These are phyloP conservation scores for Epichloe hybrida DNA, from an alignment of 2,329 filamentous ascomycete species.

Conservation along the genomic window DNA sequence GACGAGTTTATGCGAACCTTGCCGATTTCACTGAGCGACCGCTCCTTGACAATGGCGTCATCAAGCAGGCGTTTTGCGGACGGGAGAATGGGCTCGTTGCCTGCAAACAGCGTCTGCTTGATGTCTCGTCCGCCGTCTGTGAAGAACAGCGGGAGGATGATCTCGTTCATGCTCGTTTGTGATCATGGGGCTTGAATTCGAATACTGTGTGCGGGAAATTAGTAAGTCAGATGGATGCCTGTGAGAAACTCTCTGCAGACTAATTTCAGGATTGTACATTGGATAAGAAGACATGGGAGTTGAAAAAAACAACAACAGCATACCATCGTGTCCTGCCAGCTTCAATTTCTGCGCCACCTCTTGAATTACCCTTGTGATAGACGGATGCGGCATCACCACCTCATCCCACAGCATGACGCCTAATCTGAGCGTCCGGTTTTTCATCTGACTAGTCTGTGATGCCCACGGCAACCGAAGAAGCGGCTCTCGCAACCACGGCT, in stretches of 20 bases:
- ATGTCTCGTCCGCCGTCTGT: slow-evolving; percentile 45
- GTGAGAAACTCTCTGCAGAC: no score
- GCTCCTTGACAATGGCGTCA: slow-evolving; percentile 41
- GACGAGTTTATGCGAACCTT: slow-evolving; percentile 12
- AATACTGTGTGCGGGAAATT: neutral
- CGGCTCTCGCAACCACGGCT: slow-evolving; percentile 22
- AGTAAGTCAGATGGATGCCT: neutral
- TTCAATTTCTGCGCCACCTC: slow-evolving; percentile 37
- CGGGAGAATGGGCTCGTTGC: slow-evolving; percentile 44
- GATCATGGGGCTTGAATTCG: slow-evolving; percentile 5
- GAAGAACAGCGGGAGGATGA: slow-evolving; percentile 36
- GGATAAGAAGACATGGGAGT: no score
- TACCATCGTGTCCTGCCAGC: slow-evolving; percentile 35
- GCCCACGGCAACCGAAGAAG: slow-evolving; percentile 14
- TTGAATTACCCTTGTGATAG: slow-evolving; percentile 40
- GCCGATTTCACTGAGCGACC: slow-evolving; percentile 28
- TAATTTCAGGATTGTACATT: no score
- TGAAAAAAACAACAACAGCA: no score
- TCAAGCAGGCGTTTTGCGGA: slow-evolving; percentile 28
- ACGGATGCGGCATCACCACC: slow-evolving; percentile 46
- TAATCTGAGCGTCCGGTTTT: slow-evolving; percentile 13
- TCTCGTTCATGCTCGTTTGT: slow-evolving; percentile 17
- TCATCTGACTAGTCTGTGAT: slow-evolving; percentile 1
- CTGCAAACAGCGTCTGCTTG: slow-evolving; percentile 32
- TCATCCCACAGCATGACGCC: slow-evolving; percentile 35